Base-by-base conservation (phyloP, 257 asterid genomes). In the Paraleonurus japonicus region DNA sequence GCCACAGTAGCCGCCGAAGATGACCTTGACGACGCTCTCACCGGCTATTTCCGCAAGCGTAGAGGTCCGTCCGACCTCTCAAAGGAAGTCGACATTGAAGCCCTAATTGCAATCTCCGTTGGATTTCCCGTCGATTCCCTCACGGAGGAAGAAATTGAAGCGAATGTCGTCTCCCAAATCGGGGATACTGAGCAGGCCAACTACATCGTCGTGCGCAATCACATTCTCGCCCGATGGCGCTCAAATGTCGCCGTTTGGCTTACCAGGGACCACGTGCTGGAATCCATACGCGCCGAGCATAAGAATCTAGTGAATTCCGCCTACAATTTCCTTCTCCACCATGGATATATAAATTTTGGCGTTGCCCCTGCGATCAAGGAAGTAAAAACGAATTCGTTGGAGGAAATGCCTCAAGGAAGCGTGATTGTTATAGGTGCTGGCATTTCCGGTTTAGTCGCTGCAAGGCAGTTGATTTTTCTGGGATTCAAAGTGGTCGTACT, bases 141-240 rank as follows among this genome's bases (percentile, higher is more conserved):
- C 30, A 91, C 92, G 45, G 99, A 94, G 83, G 98, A 94, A 65
- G 98, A 94, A 77, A 94, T 94, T 8, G 98, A 94, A 82, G 96
- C 97, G 16, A 88, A 91, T 67, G 99, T 89, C n/a, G 96, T 94
- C 35, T 80, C 91, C 4, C 87, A 77, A 79, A 86, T 91, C 24
- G 97, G 99, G 7, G 95, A 92, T 43, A 65, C 81, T 13, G 97
- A 91, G 81, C 97, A 91, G 76, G 87, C 97, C 27, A 94, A 94
- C 76, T 94, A 94, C 86, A 91, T 94, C 15, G 84, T 94, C 51
- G 97, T 94, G 28, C 87, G 99, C 26, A 94, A 94, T 76, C 99
- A 94, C 81, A 94, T 94, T 30, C 87, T 94, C 8, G 81, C 99
- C 41, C 78, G 92, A 17, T 94, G 98, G 98, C 88, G 97, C 51